Conservation (phyloP, 2,329 filamentous ascomycete genomes). For the Setomelanomma holmii region DNA sequence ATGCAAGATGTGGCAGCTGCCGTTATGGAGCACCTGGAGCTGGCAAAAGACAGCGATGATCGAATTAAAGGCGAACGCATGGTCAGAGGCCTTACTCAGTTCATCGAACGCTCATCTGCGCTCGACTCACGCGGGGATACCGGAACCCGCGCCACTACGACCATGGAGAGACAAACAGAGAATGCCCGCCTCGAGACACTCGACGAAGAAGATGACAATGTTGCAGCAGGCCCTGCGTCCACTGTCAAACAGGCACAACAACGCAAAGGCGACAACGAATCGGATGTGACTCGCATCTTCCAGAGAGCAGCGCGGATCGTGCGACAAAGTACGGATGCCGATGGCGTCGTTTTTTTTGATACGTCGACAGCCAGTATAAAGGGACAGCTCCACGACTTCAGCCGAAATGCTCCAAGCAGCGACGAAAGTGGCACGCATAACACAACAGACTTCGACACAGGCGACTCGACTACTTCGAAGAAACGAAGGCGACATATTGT, state of each 20-base stretch:
- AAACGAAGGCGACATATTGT: constrained; percentile 22
- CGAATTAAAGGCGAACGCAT: constrained; percentile 38
- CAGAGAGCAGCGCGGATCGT: constrained; percentile 46
- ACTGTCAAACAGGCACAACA: constrained; percentile 25
- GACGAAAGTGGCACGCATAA: constrained; percentile 40
- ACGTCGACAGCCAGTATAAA: constrained; percentile 40
- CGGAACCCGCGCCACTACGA: constrained; percentile 21
- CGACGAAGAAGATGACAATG: constrained; percentile 26
- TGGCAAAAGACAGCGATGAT: constrained; percentile 35
- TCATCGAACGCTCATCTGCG: constrained; percentile 40
- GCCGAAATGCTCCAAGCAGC: constrained; percentile 22
- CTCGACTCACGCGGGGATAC: constrained; percentile 26
- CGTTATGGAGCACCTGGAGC: constrained; percentile 42
- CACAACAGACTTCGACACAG: constrained; percentile 40
- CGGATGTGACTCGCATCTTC: constrained; percentile 38
- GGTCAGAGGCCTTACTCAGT: constrained; percentile 44
- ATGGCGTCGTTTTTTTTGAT: constrained; percentile 47
- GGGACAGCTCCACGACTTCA: constrained; percentile 29
- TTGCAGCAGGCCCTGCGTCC: constrained; percentile 6
- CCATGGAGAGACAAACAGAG: constrained; percentile 44
- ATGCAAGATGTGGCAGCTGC: constrained; percentile 41
- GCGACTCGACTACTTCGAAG: constrained; percentile 29
- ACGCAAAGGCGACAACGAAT: constrained; percentile 31
- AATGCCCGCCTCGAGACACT: constrained; percentile 39
- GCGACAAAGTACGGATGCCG: constrained; percentile 39